phyloP scores from a whole-genome alignment of 345 rosid genomes.

The Aquilaria sinensis region DNA sequence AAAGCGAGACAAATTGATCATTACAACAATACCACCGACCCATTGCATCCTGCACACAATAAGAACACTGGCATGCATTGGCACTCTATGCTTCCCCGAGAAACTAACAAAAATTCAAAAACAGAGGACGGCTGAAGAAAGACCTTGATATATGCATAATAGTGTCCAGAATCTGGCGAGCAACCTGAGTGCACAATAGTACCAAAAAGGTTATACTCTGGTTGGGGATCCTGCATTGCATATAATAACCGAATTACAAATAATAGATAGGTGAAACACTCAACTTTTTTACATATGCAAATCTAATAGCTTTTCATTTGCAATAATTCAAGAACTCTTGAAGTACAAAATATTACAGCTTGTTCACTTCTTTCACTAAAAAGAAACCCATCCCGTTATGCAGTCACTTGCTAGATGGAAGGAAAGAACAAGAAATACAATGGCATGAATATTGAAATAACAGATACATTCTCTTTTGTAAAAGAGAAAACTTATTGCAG shows the following conservation, averaged over 20 bases:
- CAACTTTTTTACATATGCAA: too few relatives aligned
- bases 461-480: too few relatives aligned
- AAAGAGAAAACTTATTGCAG: too few relatives aligned
- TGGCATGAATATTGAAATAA: too few relatives aligned
- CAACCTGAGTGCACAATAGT: conserved; percentile 91
- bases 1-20: conserved; percentile 65
- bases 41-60: conserved; percentile 57
- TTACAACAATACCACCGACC: conserved; percentile 96
- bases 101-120: conserved; percentile 5
- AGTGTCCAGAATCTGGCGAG: conserved; percentile 95
- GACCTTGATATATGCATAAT: conserved; percentile 96
- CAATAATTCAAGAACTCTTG: too few relatives aligned
- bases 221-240: conserved; percentile 64
- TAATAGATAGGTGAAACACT: not conserved
- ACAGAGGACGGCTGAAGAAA: not conserved
- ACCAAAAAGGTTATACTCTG: conserved; percentile 91
- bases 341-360: too few relatives aligned
- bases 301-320: too few relatives aligned
- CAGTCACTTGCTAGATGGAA: too few relatives aligned
- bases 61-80: too few relatives aligned
- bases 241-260: conserved; percentile 3
- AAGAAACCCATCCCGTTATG: too few relatives aligned
- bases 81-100: not conserved
- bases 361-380: too few relatives aligned
- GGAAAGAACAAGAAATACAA: too few relatives aligned